Evolutionary conservation across 2,329 filamentous ascomycete species (phyloP), one percentile per base, ranked within the genome.

Genomic region (Daldinia eschscholtzii): DNA sequence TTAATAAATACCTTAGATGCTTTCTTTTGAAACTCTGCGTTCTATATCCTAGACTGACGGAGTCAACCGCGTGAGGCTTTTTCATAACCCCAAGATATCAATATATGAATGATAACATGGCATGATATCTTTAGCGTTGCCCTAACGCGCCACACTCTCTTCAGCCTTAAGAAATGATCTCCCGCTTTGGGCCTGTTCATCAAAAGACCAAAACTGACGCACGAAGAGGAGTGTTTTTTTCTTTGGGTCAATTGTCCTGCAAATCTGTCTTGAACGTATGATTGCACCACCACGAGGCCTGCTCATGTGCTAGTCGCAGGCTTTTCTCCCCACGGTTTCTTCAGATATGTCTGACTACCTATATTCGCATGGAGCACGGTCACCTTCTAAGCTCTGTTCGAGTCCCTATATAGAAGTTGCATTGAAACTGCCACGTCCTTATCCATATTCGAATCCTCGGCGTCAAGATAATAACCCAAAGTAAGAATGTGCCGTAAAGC

Each of bases 51-150:
- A 52, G 15, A 5, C 15, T 9, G 46, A 52, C 28, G 13, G 46
- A 30, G 15, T 33, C 15, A 33, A 33, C 46, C 28, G 15, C 26
- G 33, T 15, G 26, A 52, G 26, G 26, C 46, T 23, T 28, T 50
- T 50, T 28, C 13, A 7, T 12, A 48, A 23, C 20, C 2, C 23
- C 23, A 48, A 7, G 50, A 48, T 48, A 28, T 23, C 20, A 23
- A 23, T 23, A 23, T 23, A 23, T 23, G 20, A 48, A n/a, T 23
- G 23, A 48, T 33, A 30, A 30, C 33, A 52, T 33, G 26, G 15
- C 15, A 52, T 52, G 46, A 33, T 33, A 18, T 52, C 46, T 52
- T 52, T 33, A 52, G 46, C 46, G 46, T 26, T 52, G 46, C 46
- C 46, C 46, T 52, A 52, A 52, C 3, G 7, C 33, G 15, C 26